Conservation (phyloP, 2,329 filamentous ascomycete species). For the Neonectria neomacrospora region DNA sequence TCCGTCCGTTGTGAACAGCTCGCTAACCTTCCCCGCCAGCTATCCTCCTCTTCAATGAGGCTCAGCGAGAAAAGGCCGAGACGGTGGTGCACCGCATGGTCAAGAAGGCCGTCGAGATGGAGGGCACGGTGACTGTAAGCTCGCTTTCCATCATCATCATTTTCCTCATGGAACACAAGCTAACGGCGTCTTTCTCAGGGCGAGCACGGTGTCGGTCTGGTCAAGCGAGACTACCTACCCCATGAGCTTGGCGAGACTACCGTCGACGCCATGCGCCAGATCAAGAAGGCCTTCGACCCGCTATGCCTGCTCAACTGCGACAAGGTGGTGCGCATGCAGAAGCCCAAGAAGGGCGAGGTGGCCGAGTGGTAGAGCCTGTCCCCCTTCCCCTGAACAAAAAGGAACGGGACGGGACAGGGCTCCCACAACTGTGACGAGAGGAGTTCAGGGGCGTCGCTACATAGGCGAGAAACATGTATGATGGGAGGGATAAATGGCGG, state of each 20-base stretch:
- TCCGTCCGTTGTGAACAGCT: not conserved
- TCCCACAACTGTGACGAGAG: slow-evolving; percentile 6
- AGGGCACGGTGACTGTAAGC: slow-evolving; percentile 80
- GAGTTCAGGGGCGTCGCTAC: slow-evolving; percentile 16
- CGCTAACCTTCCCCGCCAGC: slow-evolving; percentile 47
- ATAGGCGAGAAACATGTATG: slow-evolving; percentile 9
- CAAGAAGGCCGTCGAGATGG: slow-evolving; percentile 84
- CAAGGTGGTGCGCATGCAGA: slow-evolving; percentile 73
- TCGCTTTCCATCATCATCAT: too few species aligned
- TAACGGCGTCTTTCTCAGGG: slow-evolving; percentile 58
- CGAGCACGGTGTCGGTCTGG: slow-evolving; percentile 84
- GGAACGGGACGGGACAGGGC: slow-evolving; percentile 2
- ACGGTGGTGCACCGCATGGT: slow-evolving; percentile 84
- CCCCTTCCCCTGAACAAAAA: not conserved
- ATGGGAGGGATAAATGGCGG: slow-evolving; percentile 18
- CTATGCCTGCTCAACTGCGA: slow-evolving; percentile 76
- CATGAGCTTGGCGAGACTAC: slow-evolving; percentile 80
- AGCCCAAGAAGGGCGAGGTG: slow-evolving; percentile 56
- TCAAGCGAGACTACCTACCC: slow-evolving; percentile 85
- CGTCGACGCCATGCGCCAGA: slow-evolving; percentile 86
- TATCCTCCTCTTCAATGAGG: slow-evolving; percentile 71
- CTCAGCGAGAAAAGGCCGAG: slow-evolving; percentile 74
- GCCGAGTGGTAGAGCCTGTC: slow-evolving; percentile 53
- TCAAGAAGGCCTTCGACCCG: slow-evolving; percentile 85
- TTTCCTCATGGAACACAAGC: not conserved